Evolutionary conservation across 257 asterid species (phyloP).

Genomic region (Solanum habrochaites): DNA sequence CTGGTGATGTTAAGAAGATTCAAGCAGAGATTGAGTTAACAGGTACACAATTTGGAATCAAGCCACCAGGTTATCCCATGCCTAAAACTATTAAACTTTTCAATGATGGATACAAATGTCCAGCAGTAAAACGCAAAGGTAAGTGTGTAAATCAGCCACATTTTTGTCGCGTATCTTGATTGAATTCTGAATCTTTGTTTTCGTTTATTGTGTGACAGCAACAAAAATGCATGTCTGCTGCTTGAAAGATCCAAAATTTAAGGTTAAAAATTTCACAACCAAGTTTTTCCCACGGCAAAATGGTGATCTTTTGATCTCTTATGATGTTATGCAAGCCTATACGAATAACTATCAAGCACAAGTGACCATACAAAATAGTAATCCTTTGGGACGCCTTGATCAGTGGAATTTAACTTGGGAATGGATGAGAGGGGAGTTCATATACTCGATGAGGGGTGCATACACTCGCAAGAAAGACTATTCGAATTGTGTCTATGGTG

Average conservation of each 20-base stretch:
- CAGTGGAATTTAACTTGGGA: constrained; percentile 95
- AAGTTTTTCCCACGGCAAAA: constrained; percentile 40
- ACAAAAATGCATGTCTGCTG: constrained; percentile 61
- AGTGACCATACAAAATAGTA: constrained; percentile 76
- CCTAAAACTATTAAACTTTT: constrained; percentile 57
- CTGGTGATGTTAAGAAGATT: constrained; percentile 55
- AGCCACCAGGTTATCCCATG: constrained; percentile 45
- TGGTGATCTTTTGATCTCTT: constrained; percentile 71
- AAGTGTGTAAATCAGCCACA: background rate
- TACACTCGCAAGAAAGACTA: constrained; percentile 58
- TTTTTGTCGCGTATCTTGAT: background rate
- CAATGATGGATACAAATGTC: constrained; percentile 72
- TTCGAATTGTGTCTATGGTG: constrained; percentile 68
- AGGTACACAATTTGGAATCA: constrained; percentile 71
- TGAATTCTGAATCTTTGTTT: constrained; percentile 34
- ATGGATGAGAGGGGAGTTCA: constrained; percentile 88
- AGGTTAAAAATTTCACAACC: constrained; percentile 23
- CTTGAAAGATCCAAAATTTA: constrained; percentile 62
- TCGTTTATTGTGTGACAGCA: constrained; percentile 25
- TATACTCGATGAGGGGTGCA: constrained; percentile 73
- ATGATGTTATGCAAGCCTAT: constrained; percentile 59
- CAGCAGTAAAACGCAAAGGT: constrained; percentile 36
- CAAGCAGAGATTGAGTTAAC: constrained; percentile 39
- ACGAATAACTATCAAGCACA: constrained; percentile 63
- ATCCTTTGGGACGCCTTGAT: constrained; percentile 83